Base-by-base conservation (phyloP, 73 alveolate species). In the Paramecium sonneborni region DNA sequence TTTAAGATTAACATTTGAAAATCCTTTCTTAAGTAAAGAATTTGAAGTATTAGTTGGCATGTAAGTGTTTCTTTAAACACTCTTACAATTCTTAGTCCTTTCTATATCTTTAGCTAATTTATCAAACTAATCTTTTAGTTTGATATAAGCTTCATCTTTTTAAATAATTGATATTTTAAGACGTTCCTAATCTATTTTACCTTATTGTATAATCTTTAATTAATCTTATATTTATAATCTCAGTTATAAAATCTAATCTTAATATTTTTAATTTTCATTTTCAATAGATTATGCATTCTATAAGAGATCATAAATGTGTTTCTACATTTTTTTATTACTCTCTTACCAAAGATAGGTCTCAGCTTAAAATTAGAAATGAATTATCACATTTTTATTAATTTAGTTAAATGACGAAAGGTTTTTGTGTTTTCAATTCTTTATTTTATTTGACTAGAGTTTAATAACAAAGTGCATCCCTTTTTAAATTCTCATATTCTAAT, bases 221-320 rank as follows among this genome's bases (percentile, higher is more conserved):
- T 62, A 32, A 62, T 62, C 84, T 62, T 62, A 32, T 32, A 62
- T 26, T 62, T 62, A 62, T 62, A 62, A 62, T 62, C 84, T 62
- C 6, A 62, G 44, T 32, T 62, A 62, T 32, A 62, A 62, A 23
- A 62, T 30, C 20, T 62, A 43, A 30, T 62, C 84, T 62, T 62
- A 62, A 62, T 30, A 62, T 62, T 26, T 26, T 26, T 26, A 32
- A 62, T 62, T 62, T 62, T 62, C 84, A 30, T 26, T 3, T 7
- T 62, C 84, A 30, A 62, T 30, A 30, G 39, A 30, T 7, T 62
- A 23, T 3, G 24, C 9, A 62, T 62, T 32, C 26, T 62, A 62
- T 62, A 62, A 32, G 39, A 62, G 44, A 26, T 62, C 84, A 26
- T 62, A 62, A 62, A 62, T 62, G 34, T 62, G 84, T 62, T 12